A percentile compares a stretch with the other conserved stretches of the same genome.
phyloP scores from a whole-genome alignment of 345 rosid genomes.

The Nephelium lappaceum region DNA sequence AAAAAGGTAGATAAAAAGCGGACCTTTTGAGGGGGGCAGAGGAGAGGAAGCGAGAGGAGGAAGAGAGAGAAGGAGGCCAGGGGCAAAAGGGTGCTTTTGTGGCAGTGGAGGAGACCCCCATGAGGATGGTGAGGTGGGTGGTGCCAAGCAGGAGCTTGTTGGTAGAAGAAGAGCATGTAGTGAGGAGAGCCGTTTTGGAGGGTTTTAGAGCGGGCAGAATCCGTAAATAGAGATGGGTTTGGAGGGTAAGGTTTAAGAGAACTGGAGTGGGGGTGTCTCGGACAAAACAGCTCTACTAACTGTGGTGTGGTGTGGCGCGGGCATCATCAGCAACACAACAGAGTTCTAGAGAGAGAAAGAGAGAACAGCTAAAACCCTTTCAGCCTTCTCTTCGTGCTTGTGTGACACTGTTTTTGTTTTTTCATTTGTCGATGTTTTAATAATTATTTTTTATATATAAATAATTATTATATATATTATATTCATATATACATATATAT shows the following conservation, averaged over 20 bases:
- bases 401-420: not conserved
- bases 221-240: constrained; percentile 5
- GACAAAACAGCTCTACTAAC: not conserved
- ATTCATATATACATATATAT: too few relatives aligned
- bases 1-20: not conserved
- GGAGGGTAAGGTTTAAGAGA: constrained; percentile 8
- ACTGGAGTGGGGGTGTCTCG: not conserved
- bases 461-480: too few relatives aligned
- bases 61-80: constrained; percentile 34
- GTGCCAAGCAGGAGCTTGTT: constrained; percentile 47
- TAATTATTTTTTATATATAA: not conserved
- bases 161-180: not conserved
- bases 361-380: not conserved
- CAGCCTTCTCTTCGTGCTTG: not conserved
- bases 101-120: constrained; percentile 65
- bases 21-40: constrained; percentile 45
- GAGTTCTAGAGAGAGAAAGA: not conserved
- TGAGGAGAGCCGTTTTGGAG: constrained; percentile 22
- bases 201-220: constrained; percentile 10
- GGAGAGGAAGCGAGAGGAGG: constrained; percentile 27
- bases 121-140: constrained; percentile 54
- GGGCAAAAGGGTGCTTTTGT: constrained; percentile 43
- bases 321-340: not conserved
- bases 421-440: not conserved
- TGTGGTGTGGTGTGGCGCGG: not conserved